These are phyloP conservation scores for Apiospora arundinis DNA, from an alignment of 2,329 filamentous ascomycete species.

Conservation along the genomic window DNA sequence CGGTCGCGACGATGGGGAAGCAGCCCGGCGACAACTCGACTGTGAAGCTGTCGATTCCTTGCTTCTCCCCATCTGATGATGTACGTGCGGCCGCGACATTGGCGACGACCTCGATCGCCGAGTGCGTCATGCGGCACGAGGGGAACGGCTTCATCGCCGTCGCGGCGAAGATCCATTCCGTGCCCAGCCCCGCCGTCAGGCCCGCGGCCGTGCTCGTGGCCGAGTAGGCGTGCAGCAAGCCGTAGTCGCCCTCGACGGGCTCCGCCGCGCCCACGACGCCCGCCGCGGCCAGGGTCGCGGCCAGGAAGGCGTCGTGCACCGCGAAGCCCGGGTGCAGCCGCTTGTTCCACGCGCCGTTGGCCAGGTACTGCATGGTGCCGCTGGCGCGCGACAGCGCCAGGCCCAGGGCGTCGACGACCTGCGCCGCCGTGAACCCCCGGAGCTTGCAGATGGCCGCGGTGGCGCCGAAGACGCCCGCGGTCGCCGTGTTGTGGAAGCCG, in stretches of 20 bases:
- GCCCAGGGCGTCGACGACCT: constrained; percentile 34
- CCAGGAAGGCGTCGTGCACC: constrained; percentile 37
- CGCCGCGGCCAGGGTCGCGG: constrained; percentile 33
- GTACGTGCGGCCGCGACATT: constrained; percentile 24
- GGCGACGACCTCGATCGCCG: constrained; percentile 36
- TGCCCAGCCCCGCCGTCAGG: constrained; percentile 29
- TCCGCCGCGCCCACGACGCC: constrained; percentile 34
- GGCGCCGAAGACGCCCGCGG: constrained; percentile 36
- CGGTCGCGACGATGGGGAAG: constrained; percentile 33
- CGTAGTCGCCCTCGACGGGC: constrained; percentile 34
- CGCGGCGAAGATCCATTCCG: constrained; percentile 32
- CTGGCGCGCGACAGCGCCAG: constrained; percentile 35
- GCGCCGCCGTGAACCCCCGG: constrained; percentile 28
- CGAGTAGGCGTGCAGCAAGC: constrained; percentile 34
- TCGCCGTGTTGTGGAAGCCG: constrained; percentile 38
- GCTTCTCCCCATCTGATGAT: constrained; percentile 4
- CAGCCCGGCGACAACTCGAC: constrained; percentile 33
- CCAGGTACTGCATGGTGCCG: constrained; percentile 40
- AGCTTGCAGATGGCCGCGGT: constrained; percentile 36
- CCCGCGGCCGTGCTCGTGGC: constrained; percentile 27
- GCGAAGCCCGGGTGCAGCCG: constrained; percentile 38
- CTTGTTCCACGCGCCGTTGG: constrained; percentile 40
- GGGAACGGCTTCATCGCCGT: constrained; percentile 37
- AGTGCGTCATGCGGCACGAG: constrained; percentile 37
- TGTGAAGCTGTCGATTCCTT: constrained; percentile 27